Percentiles rank a stretch among this genome's conserved stretches.
Conservation (phyloP, 305 asterid species). For the Coffea humblotiana region DNA sequence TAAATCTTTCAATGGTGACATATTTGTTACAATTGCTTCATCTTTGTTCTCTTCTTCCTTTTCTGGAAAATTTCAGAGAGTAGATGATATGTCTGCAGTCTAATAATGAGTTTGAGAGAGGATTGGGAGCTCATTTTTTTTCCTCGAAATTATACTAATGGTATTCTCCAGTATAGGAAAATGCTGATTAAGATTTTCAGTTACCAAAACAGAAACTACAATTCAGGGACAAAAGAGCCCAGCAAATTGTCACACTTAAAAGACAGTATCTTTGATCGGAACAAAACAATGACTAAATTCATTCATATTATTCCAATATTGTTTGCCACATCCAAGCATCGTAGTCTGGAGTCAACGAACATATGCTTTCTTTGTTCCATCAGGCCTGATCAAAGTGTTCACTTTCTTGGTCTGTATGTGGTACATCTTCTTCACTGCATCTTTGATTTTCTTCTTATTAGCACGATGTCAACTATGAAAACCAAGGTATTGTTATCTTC, state of each 20-base stretch:
- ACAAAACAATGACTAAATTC: neutral
- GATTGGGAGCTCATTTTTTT: no score
- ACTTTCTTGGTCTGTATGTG: slow-evolving; percentile 77
- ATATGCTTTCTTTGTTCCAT: slow-evolving; percentile 41
- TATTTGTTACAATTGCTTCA: no score
- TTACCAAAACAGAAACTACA: neutral
- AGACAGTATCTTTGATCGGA: neutral
- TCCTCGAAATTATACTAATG: neutral
- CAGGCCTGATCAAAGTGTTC: slow-evolving; percentile 59
- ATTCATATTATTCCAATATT: slow-evolving; percentile 37
- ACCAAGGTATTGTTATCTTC: slow-evolving; percentile 75
- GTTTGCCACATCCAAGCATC: slow-evolving; percentile 40
- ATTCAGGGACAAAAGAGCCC: neutral
- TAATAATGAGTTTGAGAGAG: no score
- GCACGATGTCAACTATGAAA: slow-evolving; percentile 72
- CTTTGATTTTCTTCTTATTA: slow-evolving; percentile 68
- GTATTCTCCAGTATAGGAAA: neutral
- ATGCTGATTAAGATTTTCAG: slow-evolving; percentile 11
- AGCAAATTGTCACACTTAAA: slow-evolving; percentile 11
- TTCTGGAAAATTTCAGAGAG: no score
- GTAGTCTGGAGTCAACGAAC: slow-evolving; percentile 37
- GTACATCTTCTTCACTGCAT: slow-evolving; percentile 76
- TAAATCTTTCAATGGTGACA: no score
- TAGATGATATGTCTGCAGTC: no score
- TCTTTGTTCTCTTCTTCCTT: no score